Percentiles rank a stretch among this genome's conserved stretches.
Conservation (phyloP, 2,329 filamentous ascomycete species). For the Arthrobotrys sphaeroides region DNA sequence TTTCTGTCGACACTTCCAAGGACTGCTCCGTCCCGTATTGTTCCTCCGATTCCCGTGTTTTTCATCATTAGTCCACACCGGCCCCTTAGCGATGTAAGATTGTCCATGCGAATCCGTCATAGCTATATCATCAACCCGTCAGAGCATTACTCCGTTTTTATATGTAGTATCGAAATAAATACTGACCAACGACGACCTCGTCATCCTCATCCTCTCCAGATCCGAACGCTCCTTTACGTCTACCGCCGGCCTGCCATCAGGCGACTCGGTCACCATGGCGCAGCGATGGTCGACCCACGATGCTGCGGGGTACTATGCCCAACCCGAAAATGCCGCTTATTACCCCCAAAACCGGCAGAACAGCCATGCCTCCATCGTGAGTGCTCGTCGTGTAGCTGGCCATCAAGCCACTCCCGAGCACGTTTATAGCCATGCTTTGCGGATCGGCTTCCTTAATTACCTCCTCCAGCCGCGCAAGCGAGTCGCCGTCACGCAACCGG, state of each 20-base stretch:
- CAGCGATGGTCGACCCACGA: conserved; percentile 50
- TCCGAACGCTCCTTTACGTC: not conserved
- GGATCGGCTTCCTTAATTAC: conserved; percentile 90
- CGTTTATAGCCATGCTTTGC: conserved; percentile 89
- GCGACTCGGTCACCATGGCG: conserved; percentile 52
- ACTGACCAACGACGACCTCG: conserved; percentile 19
- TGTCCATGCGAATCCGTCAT: conserved; percentile 1
- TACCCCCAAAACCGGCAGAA: conserved; percentile 43
- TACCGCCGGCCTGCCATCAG: conserved; percentile 37
- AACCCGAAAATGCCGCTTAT: conserved; percentile 45
- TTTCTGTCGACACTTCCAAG: not conserved
- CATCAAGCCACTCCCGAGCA: conserved; percentile 69
- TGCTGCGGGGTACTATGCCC: conserved; percentile 51
- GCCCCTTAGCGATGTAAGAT: conserved; percentile 33
- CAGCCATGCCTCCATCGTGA: conserved; percentile 61
- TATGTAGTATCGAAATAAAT: not conserved
- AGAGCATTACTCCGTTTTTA: not conserved
- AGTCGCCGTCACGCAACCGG: conserved; percentile 75
- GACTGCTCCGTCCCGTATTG: not conserved
- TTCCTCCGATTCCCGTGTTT: not conserved
- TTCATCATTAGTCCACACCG: not conserved
- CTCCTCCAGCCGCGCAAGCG: conserved; percentile 90
- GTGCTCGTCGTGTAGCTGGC: conserved; percentile 62
- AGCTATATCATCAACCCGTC: conserved; percentile 16
- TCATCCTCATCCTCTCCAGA: conserved; percentile 1